Evolutionary conservation across 306 rosid species (phyloP).

Genomic region (Cucumis hystrix): DNA sequence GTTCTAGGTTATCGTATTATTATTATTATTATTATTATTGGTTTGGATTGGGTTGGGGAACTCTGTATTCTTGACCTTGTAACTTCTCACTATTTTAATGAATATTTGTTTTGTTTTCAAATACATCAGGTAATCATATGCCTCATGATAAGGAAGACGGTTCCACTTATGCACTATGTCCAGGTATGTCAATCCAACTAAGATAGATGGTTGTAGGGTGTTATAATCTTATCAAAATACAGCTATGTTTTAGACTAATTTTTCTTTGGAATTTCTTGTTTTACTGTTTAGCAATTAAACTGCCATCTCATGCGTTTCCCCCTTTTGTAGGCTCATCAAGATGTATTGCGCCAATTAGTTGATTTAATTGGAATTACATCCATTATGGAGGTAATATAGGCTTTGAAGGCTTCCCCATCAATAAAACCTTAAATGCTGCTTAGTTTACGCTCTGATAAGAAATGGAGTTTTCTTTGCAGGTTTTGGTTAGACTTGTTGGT

Average conservation of each 20-base stretch:
- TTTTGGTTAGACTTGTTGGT: constrained; percentile 87
- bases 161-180: constrained; percentile 90
- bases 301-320: background rate
- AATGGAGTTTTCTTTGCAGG: constrained; percentile 33
- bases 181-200: constrained; percentile 38
- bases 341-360: constrained; percentile 74
- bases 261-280: background rate
- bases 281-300: background rate
- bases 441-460: constrained; percentile 17
- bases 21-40: background rate
- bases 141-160: constrained; percentile 90
- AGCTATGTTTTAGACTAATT: background rate
- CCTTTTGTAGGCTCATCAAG: constrained; percentile 70
- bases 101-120: background rate
- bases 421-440: background rate
- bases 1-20: constrained; percentile 49
- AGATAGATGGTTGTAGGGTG: background rate
- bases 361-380: constrained; percentile 98
- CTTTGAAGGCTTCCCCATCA: background rate
- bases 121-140: constrained; percentile 71
- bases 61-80: background rate
- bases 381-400: constrained; percentile 78
- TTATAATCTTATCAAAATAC: background rate
- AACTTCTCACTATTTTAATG: background rate
- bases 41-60: background rate